Base-by-base conservation (phyloP, 306 rosid genomes). In the Lathyrus sativus region DNA sequence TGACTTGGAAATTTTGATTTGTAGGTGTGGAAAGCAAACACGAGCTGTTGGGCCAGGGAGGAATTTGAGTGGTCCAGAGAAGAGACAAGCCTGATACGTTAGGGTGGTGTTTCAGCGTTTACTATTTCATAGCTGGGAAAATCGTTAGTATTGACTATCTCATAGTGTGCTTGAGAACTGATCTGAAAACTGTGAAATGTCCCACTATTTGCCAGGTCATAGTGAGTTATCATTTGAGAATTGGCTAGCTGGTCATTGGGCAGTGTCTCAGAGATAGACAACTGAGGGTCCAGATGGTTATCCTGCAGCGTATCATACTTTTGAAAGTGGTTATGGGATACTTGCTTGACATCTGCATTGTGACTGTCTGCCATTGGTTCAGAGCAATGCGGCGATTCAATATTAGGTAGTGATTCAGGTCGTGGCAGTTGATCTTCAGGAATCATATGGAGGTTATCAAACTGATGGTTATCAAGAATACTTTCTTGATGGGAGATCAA, bases 401-500 rank as follows among this genome's bases (percentile, higher is more conserved):
- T 59, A 71, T 42, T 2, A 43, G 77, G 84, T 1, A 71, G 68
- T 1, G 80, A 18, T 39, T 75, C 84, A 39, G 78, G 75, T 38
- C 54, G 70, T 45, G 75, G 76, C 62, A 69, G 76, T n/a, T 68
- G 77, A 65, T 81, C 67, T 77, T 77, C 82, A 33, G 67, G 63
- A 59, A 68, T 64, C 62, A 63, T 55, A 24, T 72, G 54, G 50
- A 33, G 31, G 58, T 76, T 4, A 19, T 33, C 11, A 41, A 73
- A 77, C 12, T 72, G 81, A 67, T 71, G 82, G 68, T 55, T 74
- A 33, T 48, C 46, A 28, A 41, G 33, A 66, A 60, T n/a, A n/a
- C 84, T 71, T 73, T 93, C 95, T 51, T 93, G 96, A 63, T 93
- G 89, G 45, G 99, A 90, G 63, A 88, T 79, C 44, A 78, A 75